Evolutionary conservation across 176 grass and related monocot species (phyloP), one percentile per base, ranked within the genome.

Genomic region (Stipa capillata): DNA sequence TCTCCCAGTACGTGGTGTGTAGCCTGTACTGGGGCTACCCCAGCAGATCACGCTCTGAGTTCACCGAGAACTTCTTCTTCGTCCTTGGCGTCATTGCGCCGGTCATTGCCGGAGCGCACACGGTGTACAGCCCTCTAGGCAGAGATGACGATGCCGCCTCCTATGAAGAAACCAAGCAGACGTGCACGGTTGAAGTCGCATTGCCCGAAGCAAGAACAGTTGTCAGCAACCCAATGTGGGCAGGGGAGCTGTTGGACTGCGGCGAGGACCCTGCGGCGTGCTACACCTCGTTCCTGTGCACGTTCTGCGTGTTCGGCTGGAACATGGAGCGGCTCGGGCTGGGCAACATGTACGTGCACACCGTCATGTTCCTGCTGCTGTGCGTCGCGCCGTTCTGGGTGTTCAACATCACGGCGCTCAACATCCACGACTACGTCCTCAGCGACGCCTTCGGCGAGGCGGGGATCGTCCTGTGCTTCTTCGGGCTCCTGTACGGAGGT

Each of bases 311-410:
- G 58, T 94, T 98, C 9, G 92, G 96, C 2, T 98, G 95, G 95
- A 98, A 98, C 69, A 93, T 94, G 92, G 92, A 98, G 80, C 83
- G 95, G 70, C 78, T 98, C 31, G 90, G 95, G 34, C 89, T 98
- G 65, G 90, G 92, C 18, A 94, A 98, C 81, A 98, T 98, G 95
- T 98, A 91, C 63, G 78, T 94, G 20, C 95, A 98, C 73, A 85
- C 91, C 4, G 27, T 79, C 32, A 93, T 85, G 41, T 94, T 94
- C 68, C 74, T 98, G 41, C 85, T 98, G 54, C 79, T 98, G 49
- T 98, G 95, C 77, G 37, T 88, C 3, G 81, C 90, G 41, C 95
- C 95, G 2, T 98, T 98, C 52, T 98, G 92, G 90, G 87, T 94
- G 48, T 98, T 98, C 84, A 94, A 92, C 74, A 65, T 98, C 62